Percentiles rank a stretch among this genome's conserved stretches.
Evolutionary conservation across 2,329 filamentous ascomycete species (phyloP).

Genomic region (Apiospora malaysiana): DNA sequence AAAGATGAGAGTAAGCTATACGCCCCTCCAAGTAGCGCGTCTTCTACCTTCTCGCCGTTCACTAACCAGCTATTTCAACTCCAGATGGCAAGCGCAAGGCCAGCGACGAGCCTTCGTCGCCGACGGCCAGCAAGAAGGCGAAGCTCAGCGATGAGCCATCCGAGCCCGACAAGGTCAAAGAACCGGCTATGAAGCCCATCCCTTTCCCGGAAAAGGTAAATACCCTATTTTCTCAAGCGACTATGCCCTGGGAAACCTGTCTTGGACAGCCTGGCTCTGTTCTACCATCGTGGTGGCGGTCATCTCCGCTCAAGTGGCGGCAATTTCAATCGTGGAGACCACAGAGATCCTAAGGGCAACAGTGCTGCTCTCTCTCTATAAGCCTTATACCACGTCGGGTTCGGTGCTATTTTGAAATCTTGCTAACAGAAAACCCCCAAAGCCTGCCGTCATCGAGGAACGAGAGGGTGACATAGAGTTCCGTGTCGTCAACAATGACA

Average conservation of each 20-base stretch:
- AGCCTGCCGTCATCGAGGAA: constrained; percentile 92
- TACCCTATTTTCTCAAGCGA: not conserved
- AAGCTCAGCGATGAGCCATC: constrained; percentile 55
- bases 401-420: constrained; percentile 7
- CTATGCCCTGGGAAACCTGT: too few species aligned
- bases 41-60: constrained; percentile 8
- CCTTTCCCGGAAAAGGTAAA: constrained; percentile 87
- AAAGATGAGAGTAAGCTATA: constrained; percentile 49
- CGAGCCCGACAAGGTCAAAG: constrained; percentile 48
- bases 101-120: constrained; percentile 66
- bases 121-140: constrained; percentile 67
- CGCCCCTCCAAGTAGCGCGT: not conserved
- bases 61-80: constrained; percentile 21
- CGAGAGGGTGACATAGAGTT: constrained; percentile 95
- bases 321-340: not conserved
- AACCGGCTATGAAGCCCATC: constrained; percentile 66
- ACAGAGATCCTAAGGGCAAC: not conserved
- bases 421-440: constrained; percentile 33
- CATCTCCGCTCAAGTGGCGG: not conserved
- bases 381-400: not conserved
- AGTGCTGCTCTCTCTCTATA: constrained; percentile 8
- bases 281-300: not conserved
- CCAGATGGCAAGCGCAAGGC: constrained; percentile 75
- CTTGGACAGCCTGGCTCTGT: not conserved
- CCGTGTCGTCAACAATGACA: constrained; percentile 97